A percentile compares a stretch with the other conserved stretches of the same genome.
Conservation (phyloP, 2,329 filamentous ascomycete genomes). For the Ceratocystis papillata region DNA sequence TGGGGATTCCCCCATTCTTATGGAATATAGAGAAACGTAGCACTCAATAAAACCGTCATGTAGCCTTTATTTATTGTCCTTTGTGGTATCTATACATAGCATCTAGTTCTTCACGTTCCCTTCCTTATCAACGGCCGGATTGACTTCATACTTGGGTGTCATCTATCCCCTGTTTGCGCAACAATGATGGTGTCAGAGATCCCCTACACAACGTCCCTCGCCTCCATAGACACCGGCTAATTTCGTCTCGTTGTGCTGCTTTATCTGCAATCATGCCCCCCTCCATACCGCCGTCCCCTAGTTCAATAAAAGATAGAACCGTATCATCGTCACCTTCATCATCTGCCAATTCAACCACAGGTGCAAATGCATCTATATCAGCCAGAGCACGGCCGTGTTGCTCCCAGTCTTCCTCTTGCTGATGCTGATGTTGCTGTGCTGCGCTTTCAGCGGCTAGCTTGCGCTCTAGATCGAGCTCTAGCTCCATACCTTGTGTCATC, state of each 20-base stretch:
- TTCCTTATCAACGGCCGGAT: background rate
- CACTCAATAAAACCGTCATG: background rate
- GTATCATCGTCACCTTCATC: background rate
- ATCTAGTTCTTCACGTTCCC: background rate
- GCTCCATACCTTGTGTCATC: constrained; percentile 11
- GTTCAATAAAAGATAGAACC: background rate
- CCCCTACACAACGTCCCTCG: background rate
- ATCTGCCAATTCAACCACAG: background rate
- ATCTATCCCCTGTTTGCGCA: background rate
- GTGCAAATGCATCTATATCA: constrained; percentile 11
- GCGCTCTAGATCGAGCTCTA: constrained; percentile 17
- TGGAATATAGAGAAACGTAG: too few relatives aligned
- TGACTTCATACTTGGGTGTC: background rate
- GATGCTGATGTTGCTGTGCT: background rate
- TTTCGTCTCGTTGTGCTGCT: background rate
- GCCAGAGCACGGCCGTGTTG: background rate
- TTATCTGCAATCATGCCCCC: background rate
- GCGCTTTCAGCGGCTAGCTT: constrained; percentile 19
- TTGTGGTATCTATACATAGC: background rate
- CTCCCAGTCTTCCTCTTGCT: background rate
- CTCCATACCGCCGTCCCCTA: background rate
- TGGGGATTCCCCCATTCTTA: too few relatives aligned
- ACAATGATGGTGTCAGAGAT: background rate
- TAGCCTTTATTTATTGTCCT: background rate
- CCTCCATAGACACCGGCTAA: background rate